phyloP scores from a whole-genome alignment of 2,329 filamentous ascomycete genomes.

The Talaromyces sp. region DNA sequence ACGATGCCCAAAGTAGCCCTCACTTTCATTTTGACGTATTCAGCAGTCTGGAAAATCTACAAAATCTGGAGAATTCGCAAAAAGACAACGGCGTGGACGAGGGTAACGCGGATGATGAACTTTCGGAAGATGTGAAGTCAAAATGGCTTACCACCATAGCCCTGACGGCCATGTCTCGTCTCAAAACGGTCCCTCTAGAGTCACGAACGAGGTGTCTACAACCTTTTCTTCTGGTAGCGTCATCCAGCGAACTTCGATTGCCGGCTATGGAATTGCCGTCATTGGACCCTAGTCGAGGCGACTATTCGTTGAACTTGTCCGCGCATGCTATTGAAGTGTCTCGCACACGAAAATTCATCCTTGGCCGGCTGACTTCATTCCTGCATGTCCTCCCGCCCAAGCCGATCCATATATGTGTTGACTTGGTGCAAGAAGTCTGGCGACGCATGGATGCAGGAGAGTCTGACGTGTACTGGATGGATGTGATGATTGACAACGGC shows the following conservation, averaged over 20 bases:
- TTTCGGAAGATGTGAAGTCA: slow-evolving; percentile 27
- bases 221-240: slow-evolving; percentile 53
- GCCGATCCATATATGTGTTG: slow-evolving; percentile 51
- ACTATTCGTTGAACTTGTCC: slow-evolving; percentile 35
- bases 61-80: background rate
- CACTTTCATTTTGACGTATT: background rate
- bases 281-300: slow-evolving; percentile 2
- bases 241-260: slow-evolving; percentile 52
- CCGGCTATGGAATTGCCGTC: slow-evolving; percentile 32
- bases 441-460: slow-evolving; percentile 50
- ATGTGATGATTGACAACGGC: slow-evolving; percentile 57
- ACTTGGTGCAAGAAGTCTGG: slow-evolving; percentile 56
- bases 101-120: background rate
- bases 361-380: slow-evolving; percentile 49
- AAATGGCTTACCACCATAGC: slow-evolving; percentile 53
- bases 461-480: slow-evolving; percentile 53
- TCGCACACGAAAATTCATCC: slow-evolving; percentile 50
- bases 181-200: slow-evolving; percentile 52
- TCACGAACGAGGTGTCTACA: slow-evolving; percentile 57
- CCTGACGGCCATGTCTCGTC: slow-evolving; percentile 50
- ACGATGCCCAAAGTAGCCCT: background rate
- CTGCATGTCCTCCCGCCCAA: slow-evolving; percentile 52
- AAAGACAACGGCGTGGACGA: slow-evolving; percentile 27
- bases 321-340: slow-evolving; percentile 48
- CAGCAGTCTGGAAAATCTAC: background rate